A percentile compares a stretch with the other conserved stretches of the same genome.
phyloP scores from a whole-genome alignment of 2,329 filamentous ascomycete genomes.

The Sodiomyces alkalinus region DNA sequence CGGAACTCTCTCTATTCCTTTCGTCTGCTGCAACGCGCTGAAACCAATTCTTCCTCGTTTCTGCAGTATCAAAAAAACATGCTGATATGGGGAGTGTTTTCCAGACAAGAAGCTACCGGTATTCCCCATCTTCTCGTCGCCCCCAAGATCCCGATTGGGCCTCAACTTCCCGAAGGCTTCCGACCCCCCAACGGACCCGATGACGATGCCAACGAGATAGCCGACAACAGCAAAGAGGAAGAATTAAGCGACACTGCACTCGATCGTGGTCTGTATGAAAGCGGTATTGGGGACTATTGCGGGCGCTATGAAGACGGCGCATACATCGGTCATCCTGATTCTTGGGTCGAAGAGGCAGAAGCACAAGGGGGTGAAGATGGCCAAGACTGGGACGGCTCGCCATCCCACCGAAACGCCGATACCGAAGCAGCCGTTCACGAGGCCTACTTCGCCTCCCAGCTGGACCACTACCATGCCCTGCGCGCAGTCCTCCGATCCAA shows the following conservation, averaged over 20 bases:
- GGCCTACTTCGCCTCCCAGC: constrained; percentile 53
- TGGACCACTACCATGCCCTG: constrained; percentile 48
- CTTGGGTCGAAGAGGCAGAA: constrained; percentile 10
- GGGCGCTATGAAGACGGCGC: constrained; percentile 68
- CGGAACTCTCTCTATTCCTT: too few relatives aligned
- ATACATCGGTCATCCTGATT: constrained; percentile 48
- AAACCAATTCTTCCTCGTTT: constrained; percentile 3
- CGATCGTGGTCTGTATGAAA: constrained; percentile 30
- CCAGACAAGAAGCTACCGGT: constrained; percentile 61
- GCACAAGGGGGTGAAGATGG: constrained; percentile 13
- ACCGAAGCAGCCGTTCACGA: constrained; percentile 35
- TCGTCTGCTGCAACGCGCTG: too few relatives aligned
- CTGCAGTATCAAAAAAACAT: constrained; percentile 7
- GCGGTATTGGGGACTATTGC: constrained; percentile 34
- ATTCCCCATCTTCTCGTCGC: constrained; percentile 61
- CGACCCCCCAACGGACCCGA: constrained; percentile 9
- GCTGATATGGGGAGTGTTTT: constrained; percentile 37
- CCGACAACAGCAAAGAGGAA: constrained; percentile 14
- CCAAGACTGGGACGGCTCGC: constrained; percentile 7
- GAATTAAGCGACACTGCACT: constrained; percentile 14
- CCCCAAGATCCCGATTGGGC: constrained; percentile 36
- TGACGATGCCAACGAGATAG: constrained; percentile 13
- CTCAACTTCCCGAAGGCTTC: constrained; percentile 28
- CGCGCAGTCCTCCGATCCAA: constrained; percentile 42
- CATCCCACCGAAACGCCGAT: constrained; percentile 12